Percentiles rank a stretch among this genome's conserved stretches.
These are phyloP conservation scores for Citrus sinensis DNA, from an alignment of 345 rosid genomes.

Conservation along the genomic window DNA sequence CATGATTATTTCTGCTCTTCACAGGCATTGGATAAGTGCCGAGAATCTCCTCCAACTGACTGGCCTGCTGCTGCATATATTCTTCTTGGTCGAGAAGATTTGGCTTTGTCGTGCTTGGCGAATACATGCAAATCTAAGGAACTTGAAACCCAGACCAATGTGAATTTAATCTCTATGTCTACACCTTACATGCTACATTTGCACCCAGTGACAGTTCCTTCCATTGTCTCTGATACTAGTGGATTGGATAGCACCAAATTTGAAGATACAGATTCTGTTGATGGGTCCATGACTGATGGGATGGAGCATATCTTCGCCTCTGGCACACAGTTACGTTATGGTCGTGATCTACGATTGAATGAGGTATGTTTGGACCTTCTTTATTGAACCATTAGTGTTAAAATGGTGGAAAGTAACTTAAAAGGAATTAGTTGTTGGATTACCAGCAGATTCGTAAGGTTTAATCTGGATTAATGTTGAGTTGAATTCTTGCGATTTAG, in stretches of 20 bases:
- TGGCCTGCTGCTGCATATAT: conserved; percentile 96
- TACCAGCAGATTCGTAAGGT: not conserved
- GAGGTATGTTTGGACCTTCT: conserved; percentile 49
- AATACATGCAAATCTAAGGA: conserved; percentile 51
- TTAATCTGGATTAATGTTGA: not conserved
- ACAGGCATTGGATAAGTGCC: conserved; percentile 85
- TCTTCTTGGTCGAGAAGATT: conserved; percentile 93
- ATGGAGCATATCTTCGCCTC: conserved; percentile 97
- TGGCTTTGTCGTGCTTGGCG: conserved; percentile 61
- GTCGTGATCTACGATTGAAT: conserved; percentile 91
- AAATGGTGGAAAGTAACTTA: conserved; percentile 2
- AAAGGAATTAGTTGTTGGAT: not conserved
- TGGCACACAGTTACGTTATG: conserved; percentile 77
- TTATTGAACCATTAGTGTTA: conserved; percentile 3
- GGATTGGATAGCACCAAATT: conserved; percentile 63
- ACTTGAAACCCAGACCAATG: conserved; percentile 50
- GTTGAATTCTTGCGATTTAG: not conserved
- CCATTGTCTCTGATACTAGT: conserved; percentile 63
- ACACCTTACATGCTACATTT: conserved; percentile 93
- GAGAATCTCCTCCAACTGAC: conserved; percentile 90
- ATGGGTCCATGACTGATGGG: conserved; percentile 81
- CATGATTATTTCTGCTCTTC: conserved; percentile 26
- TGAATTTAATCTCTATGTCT: conserved; percentile 70
- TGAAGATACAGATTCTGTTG: conserved; percentile 76
- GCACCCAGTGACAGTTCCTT: conserved; percentile 89